Base-by-base conservation (phyloP, 768 basidiomycete species). In the Favolaschia claudopus region DNA sequence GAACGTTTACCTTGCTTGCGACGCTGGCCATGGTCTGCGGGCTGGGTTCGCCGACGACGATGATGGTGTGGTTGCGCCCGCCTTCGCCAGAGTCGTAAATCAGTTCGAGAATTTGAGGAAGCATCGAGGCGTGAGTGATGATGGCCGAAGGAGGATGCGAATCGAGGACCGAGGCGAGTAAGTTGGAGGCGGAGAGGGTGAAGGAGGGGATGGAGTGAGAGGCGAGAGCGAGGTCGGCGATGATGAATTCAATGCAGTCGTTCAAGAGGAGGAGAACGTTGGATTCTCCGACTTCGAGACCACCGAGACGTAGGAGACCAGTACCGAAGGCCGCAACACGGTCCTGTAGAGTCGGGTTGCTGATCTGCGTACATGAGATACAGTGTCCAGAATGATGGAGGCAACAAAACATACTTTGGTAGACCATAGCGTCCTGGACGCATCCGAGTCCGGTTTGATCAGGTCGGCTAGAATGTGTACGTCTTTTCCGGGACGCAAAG, bases 171-270 rank as follows among this genome's bases (percentile, higher is more conserved):
- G 82, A 75, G 0, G 87, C 78, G 36, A 97, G 83, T 17, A 96
- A 74, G 14, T 77, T 80, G 22, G 81, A 75, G 0, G 86, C 86
- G 49, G 82, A 77, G 53, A 89, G 75, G 7, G 87, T 93, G 68
- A 88, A 79, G 0, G 91, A 89, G 3, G 82, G 79, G 53, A 92
- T 85, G 10, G 87, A 88, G 61, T 86, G 82, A 7, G 85, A 83
- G 2, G 89, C 87, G 38, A 95, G 80, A 1, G 92, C 92, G 25
- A 95, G 80, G 74, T 95, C 93, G 27, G 85, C 79, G 42, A 95
- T 84, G 67, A 94, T 67, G 70, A 91, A 95, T 75, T 91, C 92
- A 42, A 95, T 77, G 40, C 89, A 74, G 68, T 95, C 93, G 62
- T 95, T 91, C 36, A 95, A 76, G 24, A 94, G 75, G 13, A 95